Evolutionary conservation across 257 asterid genomes (phyloP), one percentile per base, ranked within the genome.

Genomic region (Hygrophila difformis): DNA sequence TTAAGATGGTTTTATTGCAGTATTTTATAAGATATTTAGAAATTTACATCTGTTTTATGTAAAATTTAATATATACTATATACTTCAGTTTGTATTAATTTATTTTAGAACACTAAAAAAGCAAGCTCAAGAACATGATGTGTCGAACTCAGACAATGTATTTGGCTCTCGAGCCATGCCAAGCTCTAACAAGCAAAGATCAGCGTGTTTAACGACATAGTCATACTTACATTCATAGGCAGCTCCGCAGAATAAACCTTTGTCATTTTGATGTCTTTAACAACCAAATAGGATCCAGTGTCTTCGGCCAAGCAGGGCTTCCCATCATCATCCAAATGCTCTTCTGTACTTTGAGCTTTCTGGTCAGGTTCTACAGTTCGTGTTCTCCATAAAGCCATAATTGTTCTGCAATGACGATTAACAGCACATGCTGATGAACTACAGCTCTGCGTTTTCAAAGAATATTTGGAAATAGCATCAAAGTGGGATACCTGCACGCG

Each of bases 321-420:
- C 51, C 51, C 86, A 39, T 70, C 77, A 56, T 67, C 76, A 10
- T 69, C 72, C 60, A 66, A 53, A 67, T 76, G 76, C 65, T 72
- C 78, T 47, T 72, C 86, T 0, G 68, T 76, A 26, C 72, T 62
- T 55, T 44, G 56, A 12, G 72, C 84, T 64, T 67, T 72, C 69
- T 81, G 82, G 55, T 72, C 87, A 0, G 62, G 78, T 31, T 68
- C 81, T 14, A 71, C 45, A 15, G 71, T 68, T 66, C 94, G 75
- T 52, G 94, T 73, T 68, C 82, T 77, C 97, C 96, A 89, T 67
- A 89, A 64, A 8, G 93, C 93, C 77, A 52, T 71, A 34, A 79
- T 66, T 12, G 94, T 89, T 87, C 97, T 89, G 70, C 23, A 57
- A 67, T 17, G 28, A 55, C 44, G 51, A 45, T 39, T 24, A 10